Conservation (phyloP, 2,329 filamentous ascomycete genomes). For the Exutisphaerella laricina region DNA sequence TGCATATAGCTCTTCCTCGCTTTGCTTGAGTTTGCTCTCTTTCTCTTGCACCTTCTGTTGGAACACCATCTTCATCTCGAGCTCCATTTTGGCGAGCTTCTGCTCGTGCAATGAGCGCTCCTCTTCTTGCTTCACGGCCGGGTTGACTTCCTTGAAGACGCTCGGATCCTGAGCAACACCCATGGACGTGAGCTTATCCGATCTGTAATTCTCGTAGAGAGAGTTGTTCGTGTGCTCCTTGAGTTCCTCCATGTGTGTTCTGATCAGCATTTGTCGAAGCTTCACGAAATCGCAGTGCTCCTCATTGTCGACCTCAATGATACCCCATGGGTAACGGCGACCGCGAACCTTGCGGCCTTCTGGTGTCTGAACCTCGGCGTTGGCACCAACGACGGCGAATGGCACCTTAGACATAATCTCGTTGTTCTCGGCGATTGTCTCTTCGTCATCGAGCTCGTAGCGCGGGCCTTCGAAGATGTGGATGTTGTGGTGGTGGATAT, state of each 20-base stretch:
- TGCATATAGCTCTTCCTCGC: slow-evolving; percentile 97
- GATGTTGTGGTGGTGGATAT: slow-evolving; percentile 95
- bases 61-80: slow-evolving; percentile 99
- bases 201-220: slow-evolving; percentile 99
- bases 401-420: slow-evolving; percentile 99
- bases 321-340: slow-evolving; percentile 94
- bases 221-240: slow-evolving; percentile 99
- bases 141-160: slow-evolving; percentile 99
- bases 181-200: slow-evolving; percentile 98
- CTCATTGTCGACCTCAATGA: slow-evolving; percentile 99
- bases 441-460: slow-evolving; percentile 98
- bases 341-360: slow-evolving; percentile 95
- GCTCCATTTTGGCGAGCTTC: slow-evolving; percentile 99
- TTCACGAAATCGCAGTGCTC: slow-evolving; percentile 99
- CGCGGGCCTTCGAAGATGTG: slow-evolving; percentile 98
- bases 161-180: slow-evolving; percentile 97
- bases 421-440: slow-evolving; percentile 99
- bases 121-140: slow-evolving; percentile 99
- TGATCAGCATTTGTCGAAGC: slow-evolving; percentile 98
- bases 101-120: slow-evolving; percentile 97
- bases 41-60: slow-evolving; percentile 99
- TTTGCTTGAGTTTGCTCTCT: slow-evolving; percentile 99
- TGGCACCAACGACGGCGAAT: slow-evolving; percentile 95
- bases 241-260: slow-evolving; percentile 99
- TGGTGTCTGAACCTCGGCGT: slow-evolving; percentile 82